These are phyloP conservation scores for Achaetomium macrosporum DNA, from an alignment of 2,329 filamentous ascomycete genomes.

Conservation along the genomic window DNA sequence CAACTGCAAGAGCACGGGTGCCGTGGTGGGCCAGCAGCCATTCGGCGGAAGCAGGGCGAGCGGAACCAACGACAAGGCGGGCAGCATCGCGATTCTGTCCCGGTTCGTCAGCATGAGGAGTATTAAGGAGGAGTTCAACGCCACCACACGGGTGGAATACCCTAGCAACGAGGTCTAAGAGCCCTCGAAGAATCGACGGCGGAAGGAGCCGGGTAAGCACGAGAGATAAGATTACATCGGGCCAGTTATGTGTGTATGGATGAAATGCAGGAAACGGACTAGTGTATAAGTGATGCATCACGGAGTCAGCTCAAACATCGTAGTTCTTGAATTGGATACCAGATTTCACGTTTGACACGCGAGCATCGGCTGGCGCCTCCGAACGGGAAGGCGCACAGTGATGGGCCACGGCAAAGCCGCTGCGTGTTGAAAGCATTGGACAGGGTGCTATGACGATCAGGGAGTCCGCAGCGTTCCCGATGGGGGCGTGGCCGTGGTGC, in stretches of 20 bases:
- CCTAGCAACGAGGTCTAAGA: conserved; percentile 61
- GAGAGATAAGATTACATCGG: too few relatives aligned
- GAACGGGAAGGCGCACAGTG: background rate
- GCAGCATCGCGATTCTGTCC: conserved; percentile 43
- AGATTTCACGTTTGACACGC: background rate
- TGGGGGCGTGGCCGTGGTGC: conserved; percentile 7
- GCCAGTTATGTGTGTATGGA: too few relatives aligned
- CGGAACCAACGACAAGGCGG: conserved; percentile 53
- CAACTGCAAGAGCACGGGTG: conserved; percentile 53
- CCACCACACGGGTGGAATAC: conserved; percentile 58
- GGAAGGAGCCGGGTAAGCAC: background rate
- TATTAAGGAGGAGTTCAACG: conserved; percentile 65
- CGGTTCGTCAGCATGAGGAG: conserved; percentile 47
- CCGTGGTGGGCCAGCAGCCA: conserved; percentile 50
- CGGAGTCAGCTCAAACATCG: background rate
- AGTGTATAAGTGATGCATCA: background rate
- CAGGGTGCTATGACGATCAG: conserved; percentile 6
- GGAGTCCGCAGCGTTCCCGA: conserved; percentile 2
- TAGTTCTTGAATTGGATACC: background rate
- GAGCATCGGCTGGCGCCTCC: background rate
- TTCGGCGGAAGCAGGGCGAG: conserved; percentile 49
- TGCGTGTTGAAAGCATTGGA: conserved; percentile 12
- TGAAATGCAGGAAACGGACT: background rate
- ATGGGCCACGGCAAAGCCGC: background rate
- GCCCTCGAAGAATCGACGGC: background rate